Percentiles rank a stretch among this genome's conserved stretches.
phyloP scores from a whole-genome alignment of 179 eudicot species.

The Dionaea muscipula region DNA sequence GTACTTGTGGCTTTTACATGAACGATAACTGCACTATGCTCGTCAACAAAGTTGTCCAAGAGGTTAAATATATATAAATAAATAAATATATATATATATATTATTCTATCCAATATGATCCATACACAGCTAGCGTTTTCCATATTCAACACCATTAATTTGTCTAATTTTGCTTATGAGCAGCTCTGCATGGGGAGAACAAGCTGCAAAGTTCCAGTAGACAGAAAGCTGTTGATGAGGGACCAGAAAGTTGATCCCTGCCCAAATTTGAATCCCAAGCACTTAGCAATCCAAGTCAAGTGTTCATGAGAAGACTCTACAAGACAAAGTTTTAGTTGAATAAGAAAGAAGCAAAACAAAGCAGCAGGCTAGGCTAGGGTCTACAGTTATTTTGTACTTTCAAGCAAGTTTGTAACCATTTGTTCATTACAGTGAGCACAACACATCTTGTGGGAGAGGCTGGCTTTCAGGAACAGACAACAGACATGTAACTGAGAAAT shows the following conservation, averaged over 20 bases:
- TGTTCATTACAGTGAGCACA: too few relatives aligned
- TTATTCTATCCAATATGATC: background rate
- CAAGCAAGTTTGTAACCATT: too few relatives aligned
- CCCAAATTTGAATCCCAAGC: conserved; percentile 15
- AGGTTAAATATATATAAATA: conserved; percentile 25
- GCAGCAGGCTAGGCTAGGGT: too few relatives aligned
- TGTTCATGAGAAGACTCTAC: conserved; percentile 26
- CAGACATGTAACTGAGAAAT: too few relatives aligned
- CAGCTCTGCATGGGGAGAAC: conserved; percentile 55
- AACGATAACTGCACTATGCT: conserved; percentile 26
- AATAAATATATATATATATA: background rate
- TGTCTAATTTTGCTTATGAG: background rate
- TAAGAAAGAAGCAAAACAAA: too few relatives aligned
- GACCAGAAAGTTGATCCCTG: background rate
- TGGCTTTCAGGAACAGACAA: too few relatives aligned
- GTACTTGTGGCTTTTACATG: conserved; percentile 41
- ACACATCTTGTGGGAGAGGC: too few relatives aligned
- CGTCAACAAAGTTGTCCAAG: conserved; percentile 24
- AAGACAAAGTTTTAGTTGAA: too few relatives aligned
- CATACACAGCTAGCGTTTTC: too few relatives aligned
- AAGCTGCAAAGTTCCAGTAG: conserved; percentile 46
- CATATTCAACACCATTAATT: too few relatives aligned
- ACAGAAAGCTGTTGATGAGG: conserved; percentile 21
- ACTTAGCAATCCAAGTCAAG: conserved; percentile 53
- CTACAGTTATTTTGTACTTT: too few relatives aligned